Conservation (phyloP, 83 land plant genomes). For the Picea mariana region DNA sequence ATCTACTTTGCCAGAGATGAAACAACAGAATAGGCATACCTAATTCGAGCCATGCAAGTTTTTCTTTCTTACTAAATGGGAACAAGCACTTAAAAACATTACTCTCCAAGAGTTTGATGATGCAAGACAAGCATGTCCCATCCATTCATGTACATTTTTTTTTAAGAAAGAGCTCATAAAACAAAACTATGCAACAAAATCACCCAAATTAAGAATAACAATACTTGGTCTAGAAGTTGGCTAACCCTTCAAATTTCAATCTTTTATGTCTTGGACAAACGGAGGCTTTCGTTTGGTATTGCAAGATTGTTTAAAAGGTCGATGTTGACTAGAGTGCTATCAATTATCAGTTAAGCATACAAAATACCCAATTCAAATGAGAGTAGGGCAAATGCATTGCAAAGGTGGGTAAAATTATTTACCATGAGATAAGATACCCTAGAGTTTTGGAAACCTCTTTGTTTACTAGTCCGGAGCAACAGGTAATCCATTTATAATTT, state of each 20-base stretch:
- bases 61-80: too few relatives aligned
- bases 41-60: not conserved
- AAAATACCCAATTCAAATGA: not conserved
- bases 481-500: too few relatives aligned
- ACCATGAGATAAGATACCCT: too few relatives aligned
- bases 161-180: conserved; percentile 13
- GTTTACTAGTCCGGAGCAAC: too few relatives aligned
- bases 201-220: not conserved
- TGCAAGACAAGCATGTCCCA: too few relatives aligned
- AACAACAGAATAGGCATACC: not conserved
- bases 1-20: not conserved
- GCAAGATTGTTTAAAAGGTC: not conserved
- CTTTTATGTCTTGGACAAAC: not conserved
- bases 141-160: conserved; percentile 66
- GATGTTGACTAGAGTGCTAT: not conserved
- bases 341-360: not conserved
- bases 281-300: not conserved
- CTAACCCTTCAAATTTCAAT: not conserved
- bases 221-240: not conserved
- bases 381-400: too few relatives aligned
- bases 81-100: too few relatives aligned
- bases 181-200: not conserved
- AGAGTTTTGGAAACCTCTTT: too few relatives aligned
- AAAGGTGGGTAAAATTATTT: too few relatives aligned
- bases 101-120: too few relatives aligned